Evolutionary conservation across 345 rosid genomes (phyloP).

Genomic region (Microthlaspi erraticum): DNA sequence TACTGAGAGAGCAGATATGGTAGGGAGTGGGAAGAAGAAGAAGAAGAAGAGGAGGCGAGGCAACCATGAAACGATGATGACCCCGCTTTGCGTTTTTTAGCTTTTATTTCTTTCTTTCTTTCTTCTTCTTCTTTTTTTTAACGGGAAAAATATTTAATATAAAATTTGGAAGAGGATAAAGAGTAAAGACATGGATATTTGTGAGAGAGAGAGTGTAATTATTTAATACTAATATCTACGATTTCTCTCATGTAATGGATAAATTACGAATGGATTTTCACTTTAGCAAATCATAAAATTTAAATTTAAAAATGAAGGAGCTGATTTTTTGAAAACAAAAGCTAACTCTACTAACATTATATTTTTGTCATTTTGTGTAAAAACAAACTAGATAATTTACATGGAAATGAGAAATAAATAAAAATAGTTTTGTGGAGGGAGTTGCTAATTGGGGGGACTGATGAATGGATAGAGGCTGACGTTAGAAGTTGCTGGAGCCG

Average conservation of each 20-base stretch:
- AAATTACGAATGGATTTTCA: constrained; percentile 10
- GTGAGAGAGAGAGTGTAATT: not conserved
- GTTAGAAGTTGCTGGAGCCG: constrained; percentile 45
- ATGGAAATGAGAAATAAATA: not conserved
- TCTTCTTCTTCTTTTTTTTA: not conserved
- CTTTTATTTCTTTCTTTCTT: constrained; percentile 27
- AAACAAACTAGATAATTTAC: not conserved
- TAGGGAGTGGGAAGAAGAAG: constrained; percentile 38
- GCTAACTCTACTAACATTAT: too few relatives aligned
- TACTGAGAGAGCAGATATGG: constrained; percentile 40
- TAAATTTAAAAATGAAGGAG: not conserved
- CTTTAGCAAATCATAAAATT: not conserved
- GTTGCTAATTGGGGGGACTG: constrained; percentile 30
- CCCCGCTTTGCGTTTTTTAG: constrained; percentile 21
- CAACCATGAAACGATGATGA: constrained; percentile 42
- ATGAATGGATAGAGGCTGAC: constrained; percentile 53
- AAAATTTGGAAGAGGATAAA: constrained; percentile 14
- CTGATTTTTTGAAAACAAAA: not conserved
- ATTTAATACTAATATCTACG: not conserved
- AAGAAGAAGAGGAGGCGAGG: constrained; percentile 39
- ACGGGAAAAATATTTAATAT: not conserved
- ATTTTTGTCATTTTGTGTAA: not conserved
- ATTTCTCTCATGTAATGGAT: constrained; percentile 27
- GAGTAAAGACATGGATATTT: constrained; percentile 27
- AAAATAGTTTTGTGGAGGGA: constrained; percentile 34